phyloP scores from a whole-genome alignment of 1,139 yeast species.

The Starmera stellimalicola region DNA sequence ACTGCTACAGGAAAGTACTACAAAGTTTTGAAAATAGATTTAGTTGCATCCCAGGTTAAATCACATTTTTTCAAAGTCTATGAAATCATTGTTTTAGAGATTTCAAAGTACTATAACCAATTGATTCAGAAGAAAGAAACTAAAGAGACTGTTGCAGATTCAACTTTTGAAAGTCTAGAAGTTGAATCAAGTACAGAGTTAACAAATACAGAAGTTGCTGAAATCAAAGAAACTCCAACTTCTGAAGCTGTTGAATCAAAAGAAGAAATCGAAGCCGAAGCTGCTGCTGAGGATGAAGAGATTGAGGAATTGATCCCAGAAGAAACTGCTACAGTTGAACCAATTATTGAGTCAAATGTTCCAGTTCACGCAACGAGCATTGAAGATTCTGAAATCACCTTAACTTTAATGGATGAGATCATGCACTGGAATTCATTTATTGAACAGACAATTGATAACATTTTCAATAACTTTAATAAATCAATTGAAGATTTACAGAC shows the following conservation, averaged over 20 bases:
- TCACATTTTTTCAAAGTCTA: conserved; percentile 7
- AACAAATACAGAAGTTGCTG: background rate
- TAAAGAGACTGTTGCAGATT: background rate
- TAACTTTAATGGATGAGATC: conserved; percentile 17
- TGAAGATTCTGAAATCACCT: conserved; percentile 4
- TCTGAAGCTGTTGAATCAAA: background rate
- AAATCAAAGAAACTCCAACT: background rate
- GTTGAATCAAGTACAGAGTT: background rate
- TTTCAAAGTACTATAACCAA: background rate
- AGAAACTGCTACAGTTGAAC: conserved; percentile 2
- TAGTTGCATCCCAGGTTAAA: conserved; percentile 10
- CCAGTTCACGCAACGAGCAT: conserved; percentile 1
- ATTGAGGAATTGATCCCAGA: background rate
- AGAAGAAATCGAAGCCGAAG: background rate
- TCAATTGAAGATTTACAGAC: conserved; percentile 27
- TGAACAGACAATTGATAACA: conserved; percentile 14
- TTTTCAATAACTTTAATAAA: conserved; percentile 18
- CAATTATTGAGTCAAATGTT: conserved; percentile 1
- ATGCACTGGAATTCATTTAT: conserved; percentile 18
- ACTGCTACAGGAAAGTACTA: conserved; percentile 7
- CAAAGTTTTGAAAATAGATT: conserved; percentile 10
- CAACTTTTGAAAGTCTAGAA: background rate
- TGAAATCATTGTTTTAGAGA: conserved; percentile 7
- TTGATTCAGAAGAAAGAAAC: background rate
- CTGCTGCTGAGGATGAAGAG: too few species aligned